Evolutionary conservation across 768 basidiomycete species (phyloP).

Genomic region (Phylloporus rhodoxanthus): DNA sequence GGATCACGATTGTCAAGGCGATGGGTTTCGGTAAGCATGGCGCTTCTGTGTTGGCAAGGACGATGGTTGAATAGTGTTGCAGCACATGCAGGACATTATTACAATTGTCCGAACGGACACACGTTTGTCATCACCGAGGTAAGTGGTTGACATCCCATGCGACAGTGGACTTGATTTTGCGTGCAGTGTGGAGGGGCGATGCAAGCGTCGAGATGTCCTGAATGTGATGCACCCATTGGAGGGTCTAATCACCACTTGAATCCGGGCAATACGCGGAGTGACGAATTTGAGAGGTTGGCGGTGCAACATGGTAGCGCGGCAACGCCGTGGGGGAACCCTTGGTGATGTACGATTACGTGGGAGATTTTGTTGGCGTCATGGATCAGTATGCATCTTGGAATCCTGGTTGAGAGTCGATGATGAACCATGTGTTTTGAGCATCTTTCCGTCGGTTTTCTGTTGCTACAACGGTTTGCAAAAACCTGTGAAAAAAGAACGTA

Average conservation of each 20-base stretch:
- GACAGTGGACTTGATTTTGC: not conserved
- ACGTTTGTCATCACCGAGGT: conserved; percentile 56
- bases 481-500: too few relatives aligned
- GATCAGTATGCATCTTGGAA: too few relatives aligned
- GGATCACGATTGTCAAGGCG: conserved; percentile 43
- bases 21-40: conserved; percentile 42
- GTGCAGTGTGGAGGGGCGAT: conserved; percentile 55
- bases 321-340: conserved; percentile 28
- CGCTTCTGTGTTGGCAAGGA: not conserved
- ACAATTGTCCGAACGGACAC: conserved; percentile 55
- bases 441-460: too few relatives aligned
- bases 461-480: too few relatives aligned
- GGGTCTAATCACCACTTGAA: conserved; percentile 40
- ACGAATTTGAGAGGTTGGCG: conserved; percentile 45
- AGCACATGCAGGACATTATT: conserved; percentile 43
- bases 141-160: not conserved
- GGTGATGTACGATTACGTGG: conserved; percentile 18
- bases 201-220: conserved; percentile 44
- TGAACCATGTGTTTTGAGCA: too few relatives aligned
- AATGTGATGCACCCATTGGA: conserved; percentile 52
- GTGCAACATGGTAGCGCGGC: conserved; percentile 30
- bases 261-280: conserved; percentile 38
- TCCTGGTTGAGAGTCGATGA: too few relatives aligned
- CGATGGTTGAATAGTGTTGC: not conserved
- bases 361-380: too few relatives aligned